A percentile compares a stretch with the other conserved stretches of the same genome.
These are phyloP conservation scores for Aspergillus eucalypticola DNA, from an alignment of 2,329 filamentous ascomycete species.

Conservation along the genomic window DNA sequence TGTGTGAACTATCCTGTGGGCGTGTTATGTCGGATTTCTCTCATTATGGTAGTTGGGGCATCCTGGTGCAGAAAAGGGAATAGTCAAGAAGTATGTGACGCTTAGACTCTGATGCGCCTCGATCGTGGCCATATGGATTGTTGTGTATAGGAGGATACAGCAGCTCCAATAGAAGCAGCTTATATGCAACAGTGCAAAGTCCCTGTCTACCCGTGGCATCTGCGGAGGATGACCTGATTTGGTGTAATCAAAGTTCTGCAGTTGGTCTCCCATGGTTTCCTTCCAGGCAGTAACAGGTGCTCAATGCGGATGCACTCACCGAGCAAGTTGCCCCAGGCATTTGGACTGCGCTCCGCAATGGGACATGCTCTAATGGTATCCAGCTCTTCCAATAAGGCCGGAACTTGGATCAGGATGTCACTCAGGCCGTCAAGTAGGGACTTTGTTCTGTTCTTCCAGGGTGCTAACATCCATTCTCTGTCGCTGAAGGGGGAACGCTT, in stretches of 20 bases:
- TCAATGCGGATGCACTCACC: neutral
- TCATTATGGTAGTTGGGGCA: conserved; percentile 1
- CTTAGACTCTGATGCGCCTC: neutral
- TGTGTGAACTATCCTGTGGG: neutral
- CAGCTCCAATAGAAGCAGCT: conserved; percentile 5
- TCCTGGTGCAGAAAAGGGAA: conserved; percentile 1
- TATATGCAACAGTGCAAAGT: conserved; percentile 1
- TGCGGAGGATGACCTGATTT: neutral
- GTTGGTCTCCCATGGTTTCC: neutral
- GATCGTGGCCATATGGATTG: neutral
- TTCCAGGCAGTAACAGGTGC: neutral
- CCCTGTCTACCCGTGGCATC: neutral
- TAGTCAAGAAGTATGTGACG: neutral
- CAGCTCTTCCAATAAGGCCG: neutral
- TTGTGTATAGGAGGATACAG: conserved; percentile 7
- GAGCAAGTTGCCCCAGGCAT: neutral
- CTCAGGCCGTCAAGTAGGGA: neutral
- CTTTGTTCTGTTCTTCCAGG: conserved; percentile 2
- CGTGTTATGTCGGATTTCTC: neutral
- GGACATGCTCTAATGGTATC: neutral
- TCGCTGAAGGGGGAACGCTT: conserved; percentile 6
- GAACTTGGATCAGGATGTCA: conserved; percentile 3
- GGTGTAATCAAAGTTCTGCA: neutral
- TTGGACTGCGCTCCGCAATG: neutral
- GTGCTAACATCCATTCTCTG: neutral